phyloP scores from a whole-genome alignment of 305 asterid genomes.

The Solanum chacoense region DNA sequence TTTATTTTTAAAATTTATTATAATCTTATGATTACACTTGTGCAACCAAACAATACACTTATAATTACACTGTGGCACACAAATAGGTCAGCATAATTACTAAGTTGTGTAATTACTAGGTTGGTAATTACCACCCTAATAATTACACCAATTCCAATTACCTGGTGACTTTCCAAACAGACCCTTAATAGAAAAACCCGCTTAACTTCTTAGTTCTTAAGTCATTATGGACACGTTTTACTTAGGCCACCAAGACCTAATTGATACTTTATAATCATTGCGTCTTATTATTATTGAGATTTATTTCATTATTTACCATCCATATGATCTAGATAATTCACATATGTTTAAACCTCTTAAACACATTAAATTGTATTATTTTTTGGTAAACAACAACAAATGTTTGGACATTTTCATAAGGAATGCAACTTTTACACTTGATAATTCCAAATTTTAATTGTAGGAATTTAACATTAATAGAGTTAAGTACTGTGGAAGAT shows the following conservation, averaged over 20 bases:
- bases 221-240: neutral
- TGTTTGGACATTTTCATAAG: neutral
- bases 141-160: too few relatives aligned
- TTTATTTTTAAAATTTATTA: too few relatives aligned
- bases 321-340: neutral
- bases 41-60: too few relatives aligned
- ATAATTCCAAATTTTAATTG: neutral
- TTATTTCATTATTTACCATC: neutral
- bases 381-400: neutral
- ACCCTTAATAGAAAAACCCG: too few relatives aligned
- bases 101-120: too few relatives aligned
- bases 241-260: neutral
- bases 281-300: too few relatives aligned
- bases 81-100: too few relatives aligned
- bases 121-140: too few relatives aligned
- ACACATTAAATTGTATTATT: neutral
- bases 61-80: too few relatives aligned
- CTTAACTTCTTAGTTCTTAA: neutral
- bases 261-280: neutral
- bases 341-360: neutral
- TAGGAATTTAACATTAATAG: neutral
- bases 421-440: neutral
- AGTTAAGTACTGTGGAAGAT: neutral
- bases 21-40: too few relatives aligned
- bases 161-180: too few relatives aligned